phyloP scores from a whole-genome alignment of 345 rosid genomes.

The Corchorus capsularis region DNA sequence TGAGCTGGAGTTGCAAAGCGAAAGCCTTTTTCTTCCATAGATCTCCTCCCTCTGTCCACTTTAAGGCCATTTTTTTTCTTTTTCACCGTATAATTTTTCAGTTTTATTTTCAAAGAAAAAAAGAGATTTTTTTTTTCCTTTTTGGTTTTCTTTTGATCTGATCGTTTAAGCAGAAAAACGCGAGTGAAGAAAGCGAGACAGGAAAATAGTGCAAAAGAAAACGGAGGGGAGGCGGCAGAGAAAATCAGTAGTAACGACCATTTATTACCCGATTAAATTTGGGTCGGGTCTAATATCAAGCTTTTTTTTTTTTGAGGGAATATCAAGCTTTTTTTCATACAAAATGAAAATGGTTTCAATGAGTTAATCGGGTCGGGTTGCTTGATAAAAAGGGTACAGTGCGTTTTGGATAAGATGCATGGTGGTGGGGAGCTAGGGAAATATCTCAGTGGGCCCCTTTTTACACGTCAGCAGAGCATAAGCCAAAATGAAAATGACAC shows the following conservation, averaged over 20 bases:
- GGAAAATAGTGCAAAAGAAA: no score
- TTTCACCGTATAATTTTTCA: not conserved
- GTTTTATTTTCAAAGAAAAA: not conserved
- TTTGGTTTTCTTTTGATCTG: not conserved
- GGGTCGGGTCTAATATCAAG: not conserved
- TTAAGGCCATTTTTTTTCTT: conserved; percentile 44
- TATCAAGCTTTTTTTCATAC: no score
- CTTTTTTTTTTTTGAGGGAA: no score
- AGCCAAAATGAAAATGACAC: no score
- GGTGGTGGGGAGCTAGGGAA: no score
- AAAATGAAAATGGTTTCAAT: no score
- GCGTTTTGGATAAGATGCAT: no score
- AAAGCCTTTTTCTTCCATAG: conserved; percentile 78
- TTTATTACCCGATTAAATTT: not conserved
- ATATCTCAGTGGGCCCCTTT: no score
- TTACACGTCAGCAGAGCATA: no score
- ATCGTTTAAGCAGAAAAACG: not conserved
- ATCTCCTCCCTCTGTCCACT: conserved; percentile 65
- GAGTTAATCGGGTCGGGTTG: no score
- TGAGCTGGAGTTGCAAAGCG: conserved; percentile 63
- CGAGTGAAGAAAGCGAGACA: not conserved
- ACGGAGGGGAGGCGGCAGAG: not conserved
- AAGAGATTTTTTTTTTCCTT: not conserved
- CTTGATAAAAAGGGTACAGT: no score
- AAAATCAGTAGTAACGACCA: not conserved